phyloP scores from a whole-genome alignment of 208 protist species.

The Phytomonas francai region DNA sequence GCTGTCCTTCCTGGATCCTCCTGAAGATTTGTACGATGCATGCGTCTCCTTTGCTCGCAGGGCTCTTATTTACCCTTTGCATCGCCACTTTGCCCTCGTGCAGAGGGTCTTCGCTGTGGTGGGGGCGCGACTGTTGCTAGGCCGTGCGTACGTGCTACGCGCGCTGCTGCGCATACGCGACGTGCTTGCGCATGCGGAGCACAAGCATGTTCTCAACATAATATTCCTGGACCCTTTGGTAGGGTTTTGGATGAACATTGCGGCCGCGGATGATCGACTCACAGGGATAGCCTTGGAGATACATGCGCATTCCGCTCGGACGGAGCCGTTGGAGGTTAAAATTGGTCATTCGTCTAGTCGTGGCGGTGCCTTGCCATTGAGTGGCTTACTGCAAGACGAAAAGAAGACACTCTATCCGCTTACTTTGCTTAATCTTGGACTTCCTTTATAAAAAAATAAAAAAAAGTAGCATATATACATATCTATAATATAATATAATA shows the following conservation, averaged over 20 bases:
- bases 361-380: slow-evolving; percentile 8
- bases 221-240: slow-evolving; percentile 76
- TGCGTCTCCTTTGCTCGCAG: slow-evolving; percentile 71
- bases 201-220: slow-evolving; percentile 69
- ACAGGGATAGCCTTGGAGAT: slow-evolving; percentile 46
- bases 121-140: slow-evolving; percentile 59
- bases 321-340: slow-evolving; percentile 24
- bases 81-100: slow-evolving; percentile 76
- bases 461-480: not conserved
- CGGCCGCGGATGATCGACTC: slow-evolving; percentile 40
- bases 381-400: slow-evolving; percentile 17
- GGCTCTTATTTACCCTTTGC: slow-evolving; percentile 74
- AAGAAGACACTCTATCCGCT: slow-evolving; percentile 36
- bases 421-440: slow-evolving; percentile 36
- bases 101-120: slow-evolving; percentile 64
- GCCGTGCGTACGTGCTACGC: slow-evolving; percentile 56
- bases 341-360: not conserved
- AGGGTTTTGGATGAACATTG: slow-evolving; percentile 55
- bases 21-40: slow-evolving; percentile 72
- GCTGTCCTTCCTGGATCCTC: slow-evolving; percentile 75
- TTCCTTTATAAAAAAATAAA: slow-evolving; percentile 23
- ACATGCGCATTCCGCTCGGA: slow-evolving; percentile 55
- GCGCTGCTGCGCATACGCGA: slow-evolving; percentile 61
- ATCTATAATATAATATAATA: slow-evolving; percentile 5
- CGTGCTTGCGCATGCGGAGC: slow-evolving; percentile 75